Percentiles rank a stretch among this genome's conserved stretches.
These are phyloP conservation scores for Syzygium malaccense DNA, from an alignment of 441 rosid genomes.

Conservation along the genomic window DNA sequence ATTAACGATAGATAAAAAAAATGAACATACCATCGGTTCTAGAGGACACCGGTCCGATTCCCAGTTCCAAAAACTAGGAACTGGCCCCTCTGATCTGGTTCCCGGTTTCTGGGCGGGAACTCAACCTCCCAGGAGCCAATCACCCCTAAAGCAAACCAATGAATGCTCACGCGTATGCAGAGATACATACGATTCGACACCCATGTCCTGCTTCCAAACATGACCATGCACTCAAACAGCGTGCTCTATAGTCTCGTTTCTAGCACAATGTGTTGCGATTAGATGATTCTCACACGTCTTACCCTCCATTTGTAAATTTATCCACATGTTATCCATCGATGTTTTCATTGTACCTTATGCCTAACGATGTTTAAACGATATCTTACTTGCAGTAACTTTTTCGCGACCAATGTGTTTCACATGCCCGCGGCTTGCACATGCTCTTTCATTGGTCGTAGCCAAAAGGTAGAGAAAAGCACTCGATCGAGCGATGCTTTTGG, in stretches of 20 bases:
- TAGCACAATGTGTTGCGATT: not conserved
- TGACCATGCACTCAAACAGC: not conserved
- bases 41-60: too few species aligned
- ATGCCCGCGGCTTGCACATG: not conserved
- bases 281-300: not conserved
- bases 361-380: rapidly evolving
- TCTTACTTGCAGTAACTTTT: not conserved
- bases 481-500: not conserved
- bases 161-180: not conserved
- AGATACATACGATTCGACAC: not conserved
- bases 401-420: not conserved
- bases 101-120: too few species aligned
- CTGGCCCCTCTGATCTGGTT: too few species aligned
- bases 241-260: not conserved
- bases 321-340: too few species aligned
- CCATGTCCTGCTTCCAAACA: not conserved
- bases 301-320: not conserved
- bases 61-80: too few species aligned
- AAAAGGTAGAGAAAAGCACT: not conserved
- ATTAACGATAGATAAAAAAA: too few species aligned
- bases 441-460: not conserved
- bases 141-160: not conserved
- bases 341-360: not conserved
- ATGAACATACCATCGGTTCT: too few species aligned
- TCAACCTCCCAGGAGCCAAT: too few species aligned